Evolutionary conservation across 768 basidiomycete genomes (phyloP), one percentile per base, ranked within the genome.

Genomic region (Trametes cubensis): DNA sequence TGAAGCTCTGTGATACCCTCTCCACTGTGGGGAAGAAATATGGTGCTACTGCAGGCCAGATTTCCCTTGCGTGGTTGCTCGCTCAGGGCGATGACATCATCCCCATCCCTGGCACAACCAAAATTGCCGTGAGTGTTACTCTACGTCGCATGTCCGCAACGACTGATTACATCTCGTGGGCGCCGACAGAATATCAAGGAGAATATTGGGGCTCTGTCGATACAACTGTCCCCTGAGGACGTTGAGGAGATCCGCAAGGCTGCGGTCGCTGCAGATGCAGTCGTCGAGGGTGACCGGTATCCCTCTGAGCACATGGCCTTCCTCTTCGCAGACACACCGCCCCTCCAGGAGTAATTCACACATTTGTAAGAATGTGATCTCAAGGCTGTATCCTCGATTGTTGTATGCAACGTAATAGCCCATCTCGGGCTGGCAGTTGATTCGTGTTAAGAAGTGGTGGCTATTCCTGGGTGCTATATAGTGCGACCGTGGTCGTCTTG

Each of bases 241-340:
- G 60, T 72, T 15, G 57, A 58, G 17, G 71, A 66, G 34, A 66
- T 77, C 34, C 70, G 75, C 20, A 40, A 61, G 34, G 54, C 71
- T 23, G 72, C 72, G 26, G 65, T 72, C 47, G 65, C 75, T 67
- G 65, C 63, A 2, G 66, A 66, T 55, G 51, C 54, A 52, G 47
- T 48, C 14, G 49, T 55, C 6, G 61, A 78, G 72, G 69, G 70
- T 2, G 74, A 74, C 17, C 67, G 78, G n/a, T 80, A 78, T 62
- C 76, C 78, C 13, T 45, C 70, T 8, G 60, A 48, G 13, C 59
- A 73, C 62, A 64, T 71, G 61, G 59, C 50, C 14, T 25, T 58
- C 8, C 51, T 78, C 21, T 76, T 76, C 55, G 72, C 63, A 0
- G 76, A 79, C 46, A 80, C 78, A 17, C 73, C 76, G 3, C 64